Conservation (phyloP, 169 alveolate genomes). For the Cardiosporidium cionae region DNA sequence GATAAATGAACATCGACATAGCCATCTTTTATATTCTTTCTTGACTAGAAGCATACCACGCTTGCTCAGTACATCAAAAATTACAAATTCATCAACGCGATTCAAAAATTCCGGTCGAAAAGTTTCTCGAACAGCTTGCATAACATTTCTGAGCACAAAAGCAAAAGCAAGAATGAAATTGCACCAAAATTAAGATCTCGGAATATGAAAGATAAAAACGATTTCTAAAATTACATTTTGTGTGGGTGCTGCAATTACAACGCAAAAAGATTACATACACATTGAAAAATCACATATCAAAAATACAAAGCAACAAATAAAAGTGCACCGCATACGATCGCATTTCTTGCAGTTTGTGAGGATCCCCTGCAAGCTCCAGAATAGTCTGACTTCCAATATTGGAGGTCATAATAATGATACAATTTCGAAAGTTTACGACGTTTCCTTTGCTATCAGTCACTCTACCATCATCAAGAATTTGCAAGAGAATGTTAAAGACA, state of each 20-base stretch:
- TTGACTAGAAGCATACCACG: constrained; percentile 4
- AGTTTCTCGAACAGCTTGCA: constrained; percentile 36
- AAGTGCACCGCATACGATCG: not conserved
- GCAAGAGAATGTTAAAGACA: constrained; percentile 70
- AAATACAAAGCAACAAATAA: not conserved
- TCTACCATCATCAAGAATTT: constrained; percentile 74
- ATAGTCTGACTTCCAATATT: constrained; percentile 53
- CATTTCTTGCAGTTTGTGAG: constrained; percentile 2
- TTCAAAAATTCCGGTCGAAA: constrained; percentile 78
- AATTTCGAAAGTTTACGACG: constrained; percentile 71
- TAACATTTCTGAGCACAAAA: constrained; percentile 9
- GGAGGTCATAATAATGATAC: constrained; percentile 68
- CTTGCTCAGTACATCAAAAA: constrained; percentile 32
- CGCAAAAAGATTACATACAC: not conserved
- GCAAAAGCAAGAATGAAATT: not conserved
- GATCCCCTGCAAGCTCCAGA: constrained; percentile 52
- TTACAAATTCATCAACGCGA: constrained; percentile 72
- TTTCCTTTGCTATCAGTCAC: constrained; percentile 76
- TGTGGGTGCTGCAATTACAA: not conserved
- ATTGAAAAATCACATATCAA: not conserved
- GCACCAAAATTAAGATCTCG: not conserved
- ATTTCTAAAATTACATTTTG: not conserved
- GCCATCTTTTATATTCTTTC: too few relatives aligned
- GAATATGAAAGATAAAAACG: not conserved
- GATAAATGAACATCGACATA: too few relatives aligned